Evolutionary conservation across 495 filamentous ascomycete genomes (phyloP).

Genomic region (Parathielavia hyrcaniae): DNA sequence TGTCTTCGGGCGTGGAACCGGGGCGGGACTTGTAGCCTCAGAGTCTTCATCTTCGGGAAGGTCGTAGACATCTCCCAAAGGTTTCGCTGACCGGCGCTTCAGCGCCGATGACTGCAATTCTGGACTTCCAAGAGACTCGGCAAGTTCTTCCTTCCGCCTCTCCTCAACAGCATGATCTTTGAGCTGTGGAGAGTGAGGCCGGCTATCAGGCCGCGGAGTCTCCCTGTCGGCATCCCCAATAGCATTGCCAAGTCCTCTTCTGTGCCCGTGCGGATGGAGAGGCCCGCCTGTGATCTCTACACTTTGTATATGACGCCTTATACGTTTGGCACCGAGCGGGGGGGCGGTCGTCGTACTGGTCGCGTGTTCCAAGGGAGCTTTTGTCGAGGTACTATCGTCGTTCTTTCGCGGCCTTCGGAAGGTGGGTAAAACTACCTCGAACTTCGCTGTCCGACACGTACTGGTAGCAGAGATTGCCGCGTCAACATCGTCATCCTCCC

Average conservation of each 20-base stretch:
- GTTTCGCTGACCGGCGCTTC: background rate
- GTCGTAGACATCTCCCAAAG: background rate
- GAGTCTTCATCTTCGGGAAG: background rate
- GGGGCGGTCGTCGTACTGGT: background rate
- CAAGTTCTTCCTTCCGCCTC: background rate
- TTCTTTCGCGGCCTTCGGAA: background rate
- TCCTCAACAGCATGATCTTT: background rate
- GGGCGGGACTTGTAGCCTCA: background rate
- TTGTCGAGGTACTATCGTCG: background rate
- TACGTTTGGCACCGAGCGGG: background rate
- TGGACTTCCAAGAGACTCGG: background rate
- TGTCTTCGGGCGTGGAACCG: background rate
- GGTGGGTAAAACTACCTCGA: background rate
- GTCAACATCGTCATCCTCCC: constrained; percentile 4
- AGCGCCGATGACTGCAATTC: constrained; percentile 9
- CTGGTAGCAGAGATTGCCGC: constrained; percentile 1
- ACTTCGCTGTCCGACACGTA: background rate
- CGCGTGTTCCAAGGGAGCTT: background rate
- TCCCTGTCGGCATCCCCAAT: background rate
- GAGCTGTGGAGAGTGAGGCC: background rate
- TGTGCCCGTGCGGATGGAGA: background rate
- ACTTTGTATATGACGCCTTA: background rate
- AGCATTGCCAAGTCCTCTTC: background rate
- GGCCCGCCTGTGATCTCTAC: background rate
- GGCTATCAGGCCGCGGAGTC: background rate